phyloP scores from a whole-genome alignment of 2,329 filamentous ascomycete genomes.

The Fusarium sp. region DNA sequence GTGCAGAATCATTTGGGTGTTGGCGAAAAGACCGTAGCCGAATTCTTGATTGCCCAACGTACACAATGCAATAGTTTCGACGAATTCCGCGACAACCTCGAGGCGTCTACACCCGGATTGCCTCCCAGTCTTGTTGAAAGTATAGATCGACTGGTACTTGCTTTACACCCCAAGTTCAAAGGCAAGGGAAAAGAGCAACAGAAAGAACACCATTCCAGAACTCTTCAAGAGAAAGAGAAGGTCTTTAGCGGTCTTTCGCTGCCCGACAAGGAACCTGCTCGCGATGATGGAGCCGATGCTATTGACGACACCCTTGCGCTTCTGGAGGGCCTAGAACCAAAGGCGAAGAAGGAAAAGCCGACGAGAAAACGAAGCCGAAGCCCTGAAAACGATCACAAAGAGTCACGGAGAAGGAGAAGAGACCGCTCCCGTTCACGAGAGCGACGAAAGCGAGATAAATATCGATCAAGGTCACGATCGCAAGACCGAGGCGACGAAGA shows the following conservation, averaged over 20 bases:
- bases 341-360: slow-evolving; percentile 63
- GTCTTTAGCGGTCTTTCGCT: slow-evolving; percentile 93
- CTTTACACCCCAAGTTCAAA: slow-evolving; percentile 93
- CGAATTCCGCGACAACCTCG: slow-evolving; percentile 82
- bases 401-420: slow-evolving; percentile 57
- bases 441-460: slow-evolving; percentile 52
- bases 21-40: slow-evolving; percentile 92
- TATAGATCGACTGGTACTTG: slow-evolving; percentile 86
- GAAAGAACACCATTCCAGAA: slow-evolving; percentile 56
- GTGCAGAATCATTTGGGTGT: slow-evolving; percentile 93
- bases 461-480: slow-evolving; percentile 55
- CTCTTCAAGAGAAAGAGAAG: slow-evolving; percentile 78
- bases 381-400: slow-evolving; percentile 61
- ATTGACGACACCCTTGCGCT: slow-evolving; percentile 95
- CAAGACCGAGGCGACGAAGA: slow-evolving; percentile 60
- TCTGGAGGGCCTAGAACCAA: slow-evolving; percentile 85
- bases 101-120: slow-evolving; percentile 72
- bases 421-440: slow-evolving; percentile 58
- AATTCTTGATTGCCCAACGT: slow-evolving; percentile 95
- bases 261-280: slow-evolving; percentile 74
- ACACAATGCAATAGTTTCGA: slow-evolving; percentile 75
- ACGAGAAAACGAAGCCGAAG: slow-evolving; percentile 70
- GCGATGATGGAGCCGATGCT: slow-evolving; percentile 65
- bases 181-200: slow-evolving; percentile 58
- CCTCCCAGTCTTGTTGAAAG: slow-evolving; percentile 89